Evolutionary conservation across 2,329 filamentous ascomycete species (phyloP), one percentile per base, ranked within the genome.

Genomic region (Ampelomyces quisqualis): DNA sequence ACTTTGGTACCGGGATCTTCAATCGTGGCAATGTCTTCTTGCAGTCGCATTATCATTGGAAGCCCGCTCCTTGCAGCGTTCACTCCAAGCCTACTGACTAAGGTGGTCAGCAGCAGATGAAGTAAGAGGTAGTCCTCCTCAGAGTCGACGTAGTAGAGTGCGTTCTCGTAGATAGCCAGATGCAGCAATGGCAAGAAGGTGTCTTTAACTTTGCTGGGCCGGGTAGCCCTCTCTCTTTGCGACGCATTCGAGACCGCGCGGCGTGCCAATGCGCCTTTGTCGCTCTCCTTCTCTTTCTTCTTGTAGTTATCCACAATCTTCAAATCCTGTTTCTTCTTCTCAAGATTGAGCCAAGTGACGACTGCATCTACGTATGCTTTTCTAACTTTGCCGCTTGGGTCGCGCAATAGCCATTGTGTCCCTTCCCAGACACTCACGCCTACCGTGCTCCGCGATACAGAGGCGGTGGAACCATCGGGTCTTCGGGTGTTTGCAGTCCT

Each of bases 401-500:
- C 91, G 24, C 86, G 83, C 14, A 97, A 73, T 30, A 97, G 79
- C 88, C 89, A 95, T 47, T 96, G 89, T 0, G 90, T 95, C n/a
- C 88, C 89, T 67, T 97, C 90, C 93, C 93, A 98, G 0, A 90
- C 86, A 39, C 86, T 80, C 7, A 95, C 77, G 0, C 87, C 84
- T 1, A 94, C 87, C 27, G 77, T 81, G 63, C 85, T 88, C 49
- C 90, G 80, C 5, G 82, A 81, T 36, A 93, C 78, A 20, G 80
- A 80, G 18, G 68, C 71, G 4, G 60, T 51, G 4, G 60, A 65
- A 8, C 66, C 65, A 21, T 69, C 67, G 7, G 58, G 36, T 75
- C 77, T 62, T 23, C 58, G 57, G 2, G 53, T 52, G 58, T 94
- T 95, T 3, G 91, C 90, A 15, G 94, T 85, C 14, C 85, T 71